Conservation (phyloP, 257 asterid species). For the Forsythia suspensa region DNA sequence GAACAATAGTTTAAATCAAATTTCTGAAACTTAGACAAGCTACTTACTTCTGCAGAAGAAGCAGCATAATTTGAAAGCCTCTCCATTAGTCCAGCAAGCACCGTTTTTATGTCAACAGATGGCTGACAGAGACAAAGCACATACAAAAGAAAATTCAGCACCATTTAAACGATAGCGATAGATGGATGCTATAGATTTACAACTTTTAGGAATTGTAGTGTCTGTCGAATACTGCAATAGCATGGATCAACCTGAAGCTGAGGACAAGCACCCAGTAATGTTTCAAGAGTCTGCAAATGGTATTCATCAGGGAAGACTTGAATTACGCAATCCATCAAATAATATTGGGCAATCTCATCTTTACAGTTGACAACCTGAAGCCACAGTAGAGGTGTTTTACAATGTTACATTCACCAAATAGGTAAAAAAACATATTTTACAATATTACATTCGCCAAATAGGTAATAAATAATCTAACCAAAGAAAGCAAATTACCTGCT, state of each 20-base stretch:
- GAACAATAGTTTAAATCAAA: constrained; percentile 24
- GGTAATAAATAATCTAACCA: constrained; percentile 6
- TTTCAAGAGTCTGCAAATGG: constrained; percentile 96
- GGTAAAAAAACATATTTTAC: not conserved
- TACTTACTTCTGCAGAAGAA: constrained; percentile 86
- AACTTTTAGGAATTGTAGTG: constrained; percentile 9
- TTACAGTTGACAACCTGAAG: constrained; percentile 94
- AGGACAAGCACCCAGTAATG: constrained; percentile 91
- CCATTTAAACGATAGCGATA: constrained; percentile 5
- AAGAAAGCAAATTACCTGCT: constrained; percentile 65
- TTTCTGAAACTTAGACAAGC: constrained; percentile 7
- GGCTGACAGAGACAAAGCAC: constrained; percentile 54
- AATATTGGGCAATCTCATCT: constrained; percentile 94
- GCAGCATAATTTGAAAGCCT: constrained; percentile 98
- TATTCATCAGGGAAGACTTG: constrained; percentile 99
- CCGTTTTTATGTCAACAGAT: constrained; percentile 91
- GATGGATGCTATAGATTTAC: constrained; percentile 15
- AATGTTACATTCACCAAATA: constrained; percentile 13
- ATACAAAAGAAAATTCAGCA: constrained; percentile 21
- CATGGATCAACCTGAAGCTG: constrained; percentile 83
- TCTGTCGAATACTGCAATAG: constrained; percentile 16
- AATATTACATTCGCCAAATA: constrained; percentile 13
- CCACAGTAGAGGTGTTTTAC: constrained; percentile 18
- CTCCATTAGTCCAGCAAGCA: constrained; percentile 95
- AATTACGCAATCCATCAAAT: constrained; percentile 97